Percentiles rank a stretch among this genome's conserved stretches.
phyloP scores from a whole-genome alignment of 2,329 filamentous ascomycete species.

The Monilinia fructicola region DNA sequence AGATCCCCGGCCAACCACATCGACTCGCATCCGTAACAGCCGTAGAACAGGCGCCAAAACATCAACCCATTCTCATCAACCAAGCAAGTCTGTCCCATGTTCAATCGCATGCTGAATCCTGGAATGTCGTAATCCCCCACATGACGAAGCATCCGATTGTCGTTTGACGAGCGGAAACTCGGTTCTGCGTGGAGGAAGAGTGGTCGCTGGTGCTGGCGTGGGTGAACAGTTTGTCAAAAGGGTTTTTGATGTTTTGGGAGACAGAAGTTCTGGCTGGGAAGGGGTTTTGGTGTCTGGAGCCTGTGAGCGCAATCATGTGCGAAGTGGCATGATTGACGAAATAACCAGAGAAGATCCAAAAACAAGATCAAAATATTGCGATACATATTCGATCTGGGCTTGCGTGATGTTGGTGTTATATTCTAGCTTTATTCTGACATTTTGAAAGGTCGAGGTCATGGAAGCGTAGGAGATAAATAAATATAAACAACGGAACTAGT shows the following conservation, averaged over 20 bases:
- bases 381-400: conserved; percentile 8
- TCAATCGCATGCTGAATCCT: not conserved
- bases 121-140: conserved; percentile 1
- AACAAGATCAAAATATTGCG: not conserved
- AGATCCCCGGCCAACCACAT: conserved; percentile 14
- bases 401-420: not conserved
- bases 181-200: not conserved
- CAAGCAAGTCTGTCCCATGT: not conserved
- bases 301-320: not conserved
- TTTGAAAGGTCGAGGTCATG: not conserved
- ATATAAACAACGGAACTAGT: not conserved
- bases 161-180: not conserved
- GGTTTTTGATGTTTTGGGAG: not conserved
- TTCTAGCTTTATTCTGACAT: not conserved
- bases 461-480: not conserved
- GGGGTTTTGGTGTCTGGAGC: not conserved
- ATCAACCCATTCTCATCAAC: conserved; percentile 14
- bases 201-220: not conserved
- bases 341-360: not conserved
- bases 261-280: not conserved
- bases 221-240: no score
- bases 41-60: not conserved
- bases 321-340: not conserved
- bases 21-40: not conserved
- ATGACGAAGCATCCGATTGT: not conserved